Percentiles rank a stretch among this genome's conserved stretches.
These are phyloP conservation scores for Cavenderia fasciculata DNA, from an alignment of 78 protist species.

Conservation along the genomic window DNA sequence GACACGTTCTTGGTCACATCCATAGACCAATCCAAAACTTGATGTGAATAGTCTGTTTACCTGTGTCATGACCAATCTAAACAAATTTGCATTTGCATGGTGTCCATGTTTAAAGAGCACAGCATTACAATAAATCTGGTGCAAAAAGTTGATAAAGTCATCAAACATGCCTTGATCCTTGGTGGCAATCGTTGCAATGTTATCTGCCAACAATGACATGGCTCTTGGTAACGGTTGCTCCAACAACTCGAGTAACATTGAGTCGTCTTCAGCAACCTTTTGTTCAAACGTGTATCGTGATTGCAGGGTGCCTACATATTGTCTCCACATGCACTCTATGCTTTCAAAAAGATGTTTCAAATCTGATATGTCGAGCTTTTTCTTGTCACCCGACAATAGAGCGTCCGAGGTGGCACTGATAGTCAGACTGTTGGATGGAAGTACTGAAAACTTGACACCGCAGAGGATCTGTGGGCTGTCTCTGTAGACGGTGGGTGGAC, in stretches of 20 bases:
- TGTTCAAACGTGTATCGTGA: no score
- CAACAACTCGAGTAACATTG: background rate
- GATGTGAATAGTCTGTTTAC: no score
- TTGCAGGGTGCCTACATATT: background rate
- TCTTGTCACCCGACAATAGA: background rate
- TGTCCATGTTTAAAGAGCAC: no score
- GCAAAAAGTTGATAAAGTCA: no score
- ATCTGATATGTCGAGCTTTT: no score
- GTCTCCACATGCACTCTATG: background rate
- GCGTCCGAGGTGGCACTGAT: background rate
- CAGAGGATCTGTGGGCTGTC: background rate
- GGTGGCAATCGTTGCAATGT: no score
- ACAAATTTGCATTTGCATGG: no score
- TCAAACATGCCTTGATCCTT: no score
- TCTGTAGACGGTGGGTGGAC: background rate
- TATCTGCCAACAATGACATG: background rate
- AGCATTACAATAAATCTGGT: no score
- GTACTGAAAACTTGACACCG: constrained; percentile 14
- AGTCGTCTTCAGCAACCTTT: background rate
- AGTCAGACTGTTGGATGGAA: background rate
- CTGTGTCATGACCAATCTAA: no score
- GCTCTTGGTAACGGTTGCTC: background rate
- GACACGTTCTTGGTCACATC: no score
- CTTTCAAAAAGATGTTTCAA: background rate
- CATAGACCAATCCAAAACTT: no score